Conservation (phyloP, 2,329 filamentous ascomycete genomes). For the Curvularia hawaiiensis region DNA sequence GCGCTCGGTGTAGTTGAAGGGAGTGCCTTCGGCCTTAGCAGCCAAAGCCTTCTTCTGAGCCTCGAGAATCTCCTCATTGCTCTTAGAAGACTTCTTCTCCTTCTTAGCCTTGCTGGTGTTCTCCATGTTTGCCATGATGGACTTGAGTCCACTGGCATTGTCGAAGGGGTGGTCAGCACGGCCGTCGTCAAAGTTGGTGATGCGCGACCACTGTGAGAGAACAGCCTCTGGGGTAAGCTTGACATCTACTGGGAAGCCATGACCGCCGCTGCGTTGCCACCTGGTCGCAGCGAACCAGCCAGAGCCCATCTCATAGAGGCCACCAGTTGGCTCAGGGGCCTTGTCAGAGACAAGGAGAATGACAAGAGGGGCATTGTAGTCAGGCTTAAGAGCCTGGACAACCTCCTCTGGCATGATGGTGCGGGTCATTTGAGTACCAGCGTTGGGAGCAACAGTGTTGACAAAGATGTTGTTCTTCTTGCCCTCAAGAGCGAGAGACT, state of each 20-base stretch:
- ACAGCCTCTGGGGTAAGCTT: slow-evolving; percentile 81
- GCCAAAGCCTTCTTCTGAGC: slow-evolving; percentile 79
- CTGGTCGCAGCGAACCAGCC: slow-evolving; percentile 91
- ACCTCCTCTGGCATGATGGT: slow-evolving; percentile 96
- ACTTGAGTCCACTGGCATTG: slow-evolving; percentile 75
- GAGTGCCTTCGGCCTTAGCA: slow-evolving; percentile 71
- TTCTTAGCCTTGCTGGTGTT: slow-evolving; percentile 65
- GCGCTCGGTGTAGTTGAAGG: slow-evolving; percentile 82
- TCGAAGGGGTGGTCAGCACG: slow-evolving; percentile 86
- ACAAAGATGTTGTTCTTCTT: slow-evolving; percentile 97
- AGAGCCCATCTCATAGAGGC: slow-evolving; percentile 91
- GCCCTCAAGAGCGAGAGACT: slow-evolving; percentile 89
- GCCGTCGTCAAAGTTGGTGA: slow-evolving; percentile 85
- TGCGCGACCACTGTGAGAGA: slow-evolving; percentile 64
- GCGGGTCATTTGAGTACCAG: slow-evolving; percentile 92
- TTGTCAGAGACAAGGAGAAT: slow-evolving; percentile 86
- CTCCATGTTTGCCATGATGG: slow-evolving; percentile 82
- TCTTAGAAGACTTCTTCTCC: slow-evolving; percentile 54
- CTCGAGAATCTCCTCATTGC: slow-evolving; percentile 70
- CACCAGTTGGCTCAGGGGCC: slow-evolving; percentile 83
- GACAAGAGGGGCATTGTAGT: slow-evolving; percentile 94
- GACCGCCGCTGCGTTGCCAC: slow-evolving; percentile 90
- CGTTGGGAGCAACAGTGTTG: slow-evolving; percentile 98
- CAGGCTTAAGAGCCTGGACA: slow-evolving; percentile 98
- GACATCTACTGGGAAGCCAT: slow-evolving; percentile 88